Evolutionary conservation across 2,329 filamentous ascomycete genomes (phyloP).

Genomic region (Trichophyton mentagrophytes): DNA sequence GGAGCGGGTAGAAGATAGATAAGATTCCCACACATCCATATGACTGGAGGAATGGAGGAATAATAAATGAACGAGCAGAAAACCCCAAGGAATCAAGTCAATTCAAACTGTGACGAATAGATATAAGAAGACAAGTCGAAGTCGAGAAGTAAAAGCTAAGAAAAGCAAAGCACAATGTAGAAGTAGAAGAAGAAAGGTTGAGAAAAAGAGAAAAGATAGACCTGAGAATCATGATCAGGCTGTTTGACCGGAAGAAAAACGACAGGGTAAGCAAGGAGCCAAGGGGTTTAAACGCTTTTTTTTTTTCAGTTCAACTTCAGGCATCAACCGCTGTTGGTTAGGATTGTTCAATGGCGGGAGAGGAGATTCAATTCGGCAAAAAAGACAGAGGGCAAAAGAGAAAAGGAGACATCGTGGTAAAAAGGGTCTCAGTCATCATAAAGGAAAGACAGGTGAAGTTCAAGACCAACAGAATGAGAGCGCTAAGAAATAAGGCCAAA

Average conservation of each 20-base stretch:
- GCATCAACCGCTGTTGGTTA: not conserved
- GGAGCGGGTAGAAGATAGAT: not conserved
- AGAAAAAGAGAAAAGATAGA: not conserved
- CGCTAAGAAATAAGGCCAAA: not conserved
- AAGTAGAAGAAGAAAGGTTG: too few species aligned
- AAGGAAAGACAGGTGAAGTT: not conserved
- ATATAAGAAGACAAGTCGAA: slow-evolving; percentile 9
- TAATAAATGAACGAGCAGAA: not conserved
- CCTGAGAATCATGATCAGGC: not conserved
- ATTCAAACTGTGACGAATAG: slow-evolving; percentile 1
- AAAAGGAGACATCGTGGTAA: not conserved
- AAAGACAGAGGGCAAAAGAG: not conserved
- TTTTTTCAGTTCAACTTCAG: not conserved
- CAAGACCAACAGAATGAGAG: not conserved
- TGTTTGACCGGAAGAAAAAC: slow-evolving; percentile 13
- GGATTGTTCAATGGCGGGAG: not conserved
- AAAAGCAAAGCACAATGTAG: too few species aligned
- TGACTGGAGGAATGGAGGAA: not conserved
- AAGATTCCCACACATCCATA: not conserved
- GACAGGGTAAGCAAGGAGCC: slow-evolving; percentile 11
- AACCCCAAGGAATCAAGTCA: slow-evolving; percentile 1
- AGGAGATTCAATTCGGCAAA: not conserved
- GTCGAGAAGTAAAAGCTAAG: not conserved
- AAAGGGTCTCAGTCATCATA: slow-evolving; percentile 1
- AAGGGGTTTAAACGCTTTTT: not conserved